Conservation (phyloP, 2,329 filamentous ascomycete species). For the Moelleriella libera region DNA sequence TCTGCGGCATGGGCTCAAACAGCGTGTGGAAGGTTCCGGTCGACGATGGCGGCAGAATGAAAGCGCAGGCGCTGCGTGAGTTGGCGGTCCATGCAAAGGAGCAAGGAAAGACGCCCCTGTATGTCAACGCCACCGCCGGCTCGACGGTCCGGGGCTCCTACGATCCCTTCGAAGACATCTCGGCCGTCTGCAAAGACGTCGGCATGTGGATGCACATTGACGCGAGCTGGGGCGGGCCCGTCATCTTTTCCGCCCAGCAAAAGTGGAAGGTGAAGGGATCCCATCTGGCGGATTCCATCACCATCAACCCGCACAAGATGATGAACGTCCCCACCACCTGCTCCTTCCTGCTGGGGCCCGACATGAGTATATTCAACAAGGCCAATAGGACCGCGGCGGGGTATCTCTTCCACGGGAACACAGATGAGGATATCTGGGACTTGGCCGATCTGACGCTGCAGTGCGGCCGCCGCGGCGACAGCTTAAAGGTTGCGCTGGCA, state of each 20-base stretch:
- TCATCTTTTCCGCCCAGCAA: constrained; percentile 59
- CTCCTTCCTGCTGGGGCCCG: constrained; percentile 70
- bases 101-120: constrained; percentile 70
- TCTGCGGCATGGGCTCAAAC: constrained; percentile 66
- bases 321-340: constrained; percentile 82
- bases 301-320: constrained; percentile 97
- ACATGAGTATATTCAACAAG: constrained; percentile 61
- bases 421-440: constrained; percentile 58
- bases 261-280: constrained; percentile 52
- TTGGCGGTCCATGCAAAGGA: constrained; percentile 46
- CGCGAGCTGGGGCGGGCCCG: constrained; percentile 78
- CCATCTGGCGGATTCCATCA: constrained; percentile 65
- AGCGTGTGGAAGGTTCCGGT: constrained; percentile 64
- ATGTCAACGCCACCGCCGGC: constrained; percentile 89
- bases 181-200: constrained; percentile 54
- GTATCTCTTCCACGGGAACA: constrained; percentile 62
- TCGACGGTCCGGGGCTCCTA: constrained; percentile 87
- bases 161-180: constrained; percentile 62
- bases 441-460: constrained; percentile 86
- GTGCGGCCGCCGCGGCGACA: constrained; percentile 77
- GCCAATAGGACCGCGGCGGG: constrained; percentile 81
- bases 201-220: constrained; percentile 89
- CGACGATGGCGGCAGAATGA: constrained; percentile 60
- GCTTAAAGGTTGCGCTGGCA: constrained; percentile 71
- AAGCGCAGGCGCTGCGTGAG: constrained; percentile 46